These are phyloP conservation scores for Rusavskia elegans DNA, from an alignment of 495 filamentous ascomycete species.

Conservation along the genomic window DNA sequence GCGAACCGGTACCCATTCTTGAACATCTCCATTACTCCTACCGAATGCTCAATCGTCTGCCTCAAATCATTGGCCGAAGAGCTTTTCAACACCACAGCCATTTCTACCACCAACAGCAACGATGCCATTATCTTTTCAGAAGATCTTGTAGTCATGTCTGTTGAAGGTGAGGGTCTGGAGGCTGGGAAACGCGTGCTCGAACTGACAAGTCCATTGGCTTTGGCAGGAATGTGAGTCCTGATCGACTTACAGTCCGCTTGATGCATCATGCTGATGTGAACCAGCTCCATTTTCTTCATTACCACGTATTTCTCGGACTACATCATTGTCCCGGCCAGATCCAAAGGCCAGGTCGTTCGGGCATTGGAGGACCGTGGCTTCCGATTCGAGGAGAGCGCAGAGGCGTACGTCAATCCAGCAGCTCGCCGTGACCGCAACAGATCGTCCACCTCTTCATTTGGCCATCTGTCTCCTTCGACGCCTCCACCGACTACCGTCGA, in stretches of 20 bases:
- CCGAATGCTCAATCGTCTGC: constrained; percentile 89
- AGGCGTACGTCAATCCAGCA: constrained; percentile 45
- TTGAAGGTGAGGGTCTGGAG: constrained; percentile 75
- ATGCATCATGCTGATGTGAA: not conserved
- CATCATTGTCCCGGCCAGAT: constrained; percentile 71
- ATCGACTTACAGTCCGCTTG: not conserved
- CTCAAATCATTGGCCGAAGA: constrained; percentile 50
- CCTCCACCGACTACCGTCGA: constrained; percentile 60
- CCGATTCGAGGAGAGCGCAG: constrained; percentile 58
- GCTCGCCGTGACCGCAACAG: constrained; percentile 28
- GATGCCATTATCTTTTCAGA: constrained; percentile 52
- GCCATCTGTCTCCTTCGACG: constrained; percentile 40
- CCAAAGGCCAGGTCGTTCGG: constrained; percentile 53
- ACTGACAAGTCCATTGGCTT: constrained; percentile 73
- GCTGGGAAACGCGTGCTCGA: constrained; percentile 90
- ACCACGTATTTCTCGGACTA: constrained; percentile 97
- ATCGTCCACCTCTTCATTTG: constrained; percentile 30
- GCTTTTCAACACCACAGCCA: constrained; percentile 58
- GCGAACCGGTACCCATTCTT: constrained; percentile 58
- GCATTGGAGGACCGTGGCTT: constrained; percentile 71
- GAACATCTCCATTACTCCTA: constrained; percentile 82
- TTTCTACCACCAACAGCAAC: constrained; percentile 13
- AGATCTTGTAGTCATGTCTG: constrained; percentile 73
- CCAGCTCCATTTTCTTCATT: constrained; percentile 87
- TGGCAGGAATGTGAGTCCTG: constrained; percentile 65